phyloP scores from a whole-genome alignment of 306 rosid genomes.

The Prunus dulcis region DNA sequence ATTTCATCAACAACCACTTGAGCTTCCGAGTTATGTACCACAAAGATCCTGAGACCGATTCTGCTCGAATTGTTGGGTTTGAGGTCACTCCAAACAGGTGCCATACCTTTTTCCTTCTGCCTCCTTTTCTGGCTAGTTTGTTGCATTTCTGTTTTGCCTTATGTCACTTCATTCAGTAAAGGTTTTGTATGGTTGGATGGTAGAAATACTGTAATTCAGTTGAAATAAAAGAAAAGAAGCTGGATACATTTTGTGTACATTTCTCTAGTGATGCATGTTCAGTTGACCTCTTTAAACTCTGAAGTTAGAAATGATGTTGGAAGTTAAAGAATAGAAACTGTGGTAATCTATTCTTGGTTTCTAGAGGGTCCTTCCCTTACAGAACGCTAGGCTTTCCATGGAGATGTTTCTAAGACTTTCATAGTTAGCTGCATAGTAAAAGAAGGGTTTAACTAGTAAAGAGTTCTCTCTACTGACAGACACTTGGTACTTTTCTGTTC shows the following conservation, averaged over 20 bases:
- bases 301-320: slow-evolving; percentile 14
- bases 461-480: not conserved
- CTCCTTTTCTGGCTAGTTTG: not conserved
- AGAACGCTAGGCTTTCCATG: not conserved
- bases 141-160: not conserved
- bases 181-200: not conserved
- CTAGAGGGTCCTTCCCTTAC: not conserved
- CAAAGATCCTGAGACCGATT: slow-evolving; percentile 84
- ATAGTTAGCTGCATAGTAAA: not conserved
- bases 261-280: not conserved
- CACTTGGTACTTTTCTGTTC: not conserved
- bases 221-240: not conserved
- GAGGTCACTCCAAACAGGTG: slow-evolving; percentile 97
- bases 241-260: not conserved
- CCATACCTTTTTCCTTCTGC: slow-evolving; percentile 5
- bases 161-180: not conserved
- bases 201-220: slow-evolving; percentile 5
- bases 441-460: not conserved
- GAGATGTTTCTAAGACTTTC: not conserved
- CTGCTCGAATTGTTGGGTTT: slow-evolving; percentile 96
- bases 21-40: slow-evolving; percentile 98
- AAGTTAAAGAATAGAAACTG: not conserved
- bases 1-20: slow-evolving; percentile 95
- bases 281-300: slow-evolving; percentile 4
- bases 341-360: not conserved